Evolutionary conservation across 495 filamentous ascomycete genomes (phyloP).

Genomic region (Daldinia loculata): DNA sequence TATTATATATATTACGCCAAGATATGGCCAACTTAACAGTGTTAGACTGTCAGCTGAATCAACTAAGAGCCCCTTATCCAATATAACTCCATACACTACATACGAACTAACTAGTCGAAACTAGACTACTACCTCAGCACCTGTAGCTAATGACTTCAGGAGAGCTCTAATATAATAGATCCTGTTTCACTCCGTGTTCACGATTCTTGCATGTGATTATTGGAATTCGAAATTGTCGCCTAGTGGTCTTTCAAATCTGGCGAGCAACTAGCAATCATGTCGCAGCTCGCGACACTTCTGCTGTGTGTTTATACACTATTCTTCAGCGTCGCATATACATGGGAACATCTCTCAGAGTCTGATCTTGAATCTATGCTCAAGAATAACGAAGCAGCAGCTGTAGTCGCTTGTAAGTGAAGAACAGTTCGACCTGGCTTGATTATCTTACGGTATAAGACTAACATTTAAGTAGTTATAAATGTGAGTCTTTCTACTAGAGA

Average conservation of each 20-base stretch:
- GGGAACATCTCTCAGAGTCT: conserved; percentile 19
- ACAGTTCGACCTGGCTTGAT: neutral
- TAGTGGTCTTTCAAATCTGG: neutral
- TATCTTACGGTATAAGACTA: neutral
- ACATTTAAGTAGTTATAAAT: conserved; percentile 16
- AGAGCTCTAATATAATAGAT: neutral
- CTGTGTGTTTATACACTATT: neutral
- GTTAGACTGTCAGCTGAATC: neutral
- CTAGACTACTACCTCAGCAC: neutral
- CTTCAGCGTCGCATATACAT: conserved; percentile 5
- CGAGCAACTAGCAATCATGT: conserved; percentile 2
- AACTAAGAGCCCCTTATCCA: neutral
- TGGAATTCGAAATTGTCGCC: neutral
- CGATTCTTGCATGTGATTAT: neutral
- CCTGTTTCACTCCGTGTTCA: neutral
- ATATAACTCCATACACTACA: neutral
- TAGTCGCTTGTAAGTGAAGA: conserved; percentile 27
- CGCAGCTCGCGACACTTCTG: neutral
- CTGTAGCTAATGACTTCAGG: neutral
- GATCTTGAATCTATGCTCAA: conserved; percentile 10
- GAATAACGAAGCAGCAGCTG: neutral
- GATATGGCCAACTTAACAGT: neutral
- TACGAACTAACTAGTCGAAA: neutral
- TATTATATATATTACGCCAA: neutral
- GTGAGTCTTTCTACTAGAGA: neutral